Base-by-base conservation (phyloP, 768 basidiomycete genomes). In the Pilatotrama ljubarskyi region DNA sequence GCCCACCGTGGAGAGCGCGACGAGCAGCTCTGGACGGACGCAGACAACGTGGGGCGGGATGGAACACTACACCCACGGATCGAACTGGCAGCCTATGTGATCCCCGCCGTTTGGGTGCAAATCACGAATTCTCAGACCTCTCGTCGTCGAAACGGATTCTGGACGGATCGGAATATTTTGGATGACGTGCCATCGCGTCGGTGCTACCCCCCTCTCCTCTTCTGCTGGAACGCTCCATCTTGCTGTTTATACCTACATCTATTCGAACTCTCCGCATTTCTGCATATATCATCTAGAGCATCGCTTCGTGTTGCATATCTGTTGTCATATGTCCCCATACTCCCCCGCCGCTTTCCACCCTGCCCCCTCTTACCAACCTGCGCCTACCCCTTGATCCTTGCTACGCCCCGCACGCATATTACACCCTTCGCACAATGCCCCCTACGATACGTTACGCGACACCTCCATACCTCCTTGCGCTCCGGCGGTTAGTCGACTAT, bases 1-100 rank as follows among this genome's bases (percentile, higher is more conserved):
- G 41, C 79, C 81, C 47, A 87, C 86, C 7, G 69, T 86, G 11
- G 78, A 79, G 15, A 82, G 83, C 22, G 80, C 67, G 32, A 85
- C 85, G 17, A 85, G 82, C 43, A 77, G 80, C 54, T 79, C 81
- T 53, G 79, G 75, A 35, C 72, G 73, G 22, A 80, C 77, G 37
- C 75, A 78, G 17, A 71, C 77, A 47, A 84, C 80, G 67, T 83
- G 81, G 83, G 77, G 76, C 26, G 77, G 74, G 24, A 55, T 72
- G 29, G 72, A 77, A 22, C 76, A 78, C 47, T 70, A 66, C 40
- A 65, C 60, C 44, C 63, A 65, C 26, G 62, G 64, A 15, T 42
- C 46, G 51, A 47, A 54, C 24, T 58, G 51, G 56, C 61, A 50
- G 1, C 56, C 61, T 1, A 41, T 51, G 54, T 61, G 40, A 50